phyloP scores from a whole-genome alignment of 495 filamentous ascomycete genomes.

The Clohesyomyces aquaticus region DNA sequence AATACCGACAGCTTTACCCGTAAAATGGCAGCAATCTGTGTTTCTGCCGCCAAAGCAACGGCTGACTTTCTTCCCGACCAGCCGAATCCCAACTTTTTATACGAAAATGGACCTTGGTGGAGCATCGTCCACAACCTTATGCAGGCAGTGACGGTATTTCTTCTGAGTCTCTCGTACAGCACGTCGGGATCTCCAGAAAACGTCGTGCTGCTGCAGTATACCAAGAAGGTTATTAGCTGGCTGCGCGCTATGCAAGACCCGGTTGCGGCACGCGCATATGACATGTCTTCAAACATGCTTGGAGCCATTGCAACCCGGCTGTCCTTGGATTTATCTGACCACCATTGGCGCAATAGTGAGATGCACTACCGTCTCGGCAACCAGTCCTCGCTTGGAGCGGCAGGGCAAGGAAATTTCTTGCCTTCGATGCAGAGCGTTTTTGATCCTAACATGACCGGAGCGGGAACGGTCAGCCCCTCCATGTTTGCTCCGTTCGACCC shows the following conservation, averaged over 20 bases:
- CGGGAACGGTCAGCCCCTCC: not conserved
- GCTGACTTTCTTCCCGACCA: slow-evolving; percentile 21
- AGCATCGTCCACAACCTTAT: slow-evolving; percentile 23
- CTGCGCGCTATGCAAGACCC: slow-evolving; percentile 26
- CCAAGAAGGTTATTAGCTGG: slow-evolving; percentile 22
- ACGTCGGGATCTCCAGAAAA: not conserved
- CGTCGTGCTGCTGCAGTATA: slow-evolving; percentile 4
- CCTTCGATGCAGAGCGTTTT: not conserved
- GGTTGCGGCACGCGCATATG: slow-evolving; percentile 11
- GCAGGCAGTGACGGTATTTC: slow-evolving; percentile 21
- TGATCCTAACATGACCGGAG: not conserved
- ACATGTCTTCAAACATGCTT: slow-evolving; percentile 10
- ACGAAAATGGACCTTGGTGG: slow-evolving; percentile 31
- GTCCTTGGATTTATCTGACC: slow-evolving; percentile 7
- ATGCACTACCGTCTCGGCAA: not conserved
- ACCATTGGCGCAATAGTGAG: not conserved
- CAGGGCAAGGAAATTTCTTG: not conserved
- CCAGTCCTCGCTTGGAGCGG: not conserved
- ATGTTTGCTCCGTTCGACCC: not conserved
- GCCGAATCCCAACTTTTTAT: slow-evolving; percentile 16
- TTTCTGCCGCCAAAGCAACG: slow-evolving; percentile 17
- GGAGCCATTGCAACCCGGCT: slow-evolving; percentile 5
- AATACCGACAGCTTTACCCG: not conserved
- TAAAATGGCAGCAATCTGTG: slow-evolving; percentile 5
- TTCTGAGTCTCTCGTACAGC: slow-evolving; percentile 11